phyloP scores from a whole-genome alignment of 345 rosid species.

The Limnanthes douglasii region DNA sequence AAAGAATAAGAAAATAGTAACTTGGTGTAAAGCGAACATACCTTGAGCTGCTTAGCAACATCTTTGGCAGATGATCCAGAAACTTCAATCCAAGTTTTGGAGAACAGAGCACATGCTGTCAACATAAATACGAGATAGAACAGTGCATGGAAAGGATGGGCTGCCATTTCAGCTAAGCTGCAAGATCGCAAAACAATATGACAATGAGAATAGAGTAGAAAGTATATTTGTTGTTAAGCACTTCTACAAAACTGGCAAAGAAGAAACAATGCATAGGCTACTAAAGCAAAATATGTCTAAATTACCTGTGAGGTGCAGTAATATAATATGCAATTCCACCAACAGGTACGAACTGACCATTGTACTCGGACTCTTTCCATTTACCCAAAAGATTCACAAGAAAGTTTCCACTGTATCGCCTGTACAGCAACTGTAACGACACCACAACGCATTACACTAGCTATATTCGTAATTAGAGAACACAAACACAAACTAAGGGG shows the following conservation, averaged over 20 bases:
- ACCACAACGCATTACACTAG: neutral
- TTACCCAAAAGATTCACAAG: slow-evolving; percentile 67
- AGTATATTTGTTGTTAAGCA: neutral
- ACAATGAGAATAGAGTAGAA: neutral
- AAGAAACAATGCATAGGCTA: neutral
- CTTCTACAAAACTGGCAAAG: neutral
- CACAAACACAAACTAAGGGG: neutral
- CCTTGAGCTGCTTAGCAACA: slow-evolving; percentile 88
- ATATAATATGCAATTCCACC: slow-evolving; percentile 78
- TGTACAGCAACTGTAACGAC: slow-evolving; percentile 49
- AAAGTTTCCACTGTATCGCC: slow-evolving; percentile 71
- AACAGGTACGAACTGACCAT: slow-evolving; percentile 65
- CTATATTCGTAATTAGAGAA: neutral
- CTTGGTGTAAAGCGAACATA: slow-evolving; percentile 3
- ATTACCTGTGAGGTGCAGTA: slow-evolving; percentile 72
- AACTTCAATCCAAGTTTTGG: slow-evolving; percentile 89
- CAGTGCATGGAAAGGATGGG: slow-evolving; percentile 80
- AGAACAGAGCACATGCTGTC: slow-evolving; percentile 74
- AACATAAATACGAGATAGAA: slow-evolving; percentile 74
- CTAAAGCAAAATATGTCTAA: neutral
- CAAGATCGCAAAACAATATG: slow-evolving; percentile 3
- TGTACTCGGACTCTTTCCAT: slow-evolving; percentile 83
- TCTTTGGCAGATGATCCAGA: slow-evolving; percentile 80
- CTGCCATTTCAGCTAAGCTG: slow-evolving; percentile 92
- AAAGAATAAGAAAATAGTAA: too few species aligned